These are phyloP conservation scores for Acanthamoeba lenticulata DNA, from an alignment of 208 protist species.

Conservation along the genomic window DNA sequence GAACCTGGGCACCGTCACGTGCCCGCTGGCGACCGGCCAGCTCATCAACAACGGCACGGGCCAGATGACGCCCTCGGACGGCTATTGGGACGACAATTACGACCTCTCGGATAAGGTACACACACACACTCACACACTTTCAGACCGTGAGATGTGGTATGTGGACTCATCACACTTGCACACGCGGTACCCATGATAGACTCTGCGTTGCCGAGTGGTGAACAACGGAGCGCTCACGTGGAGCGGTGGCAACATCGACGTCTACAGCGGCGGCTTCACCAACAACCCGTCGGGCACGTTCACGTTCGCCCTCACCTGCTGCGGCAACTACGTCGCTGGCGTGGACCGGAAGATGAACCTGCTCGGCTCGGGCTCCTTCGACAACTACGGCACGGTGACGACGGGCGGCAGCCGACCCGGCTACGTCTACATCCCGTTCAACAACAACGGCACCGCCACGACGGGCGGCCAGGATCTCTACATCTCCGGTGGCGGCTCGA, in stretches of 20 bases:
- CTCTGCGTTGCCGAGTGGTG: neutral
- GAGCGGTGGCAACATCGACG: neutral
- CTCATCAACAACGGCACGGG: conserved; percentile 58
- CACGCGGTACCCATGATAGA: too few relatives aligned
- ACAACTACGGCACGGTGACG: conserved; percentile 54
- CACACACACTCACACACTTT: too few relatives aligned
- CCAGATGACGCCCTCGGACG: neutral
- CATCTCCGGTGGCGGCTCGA: conserved; percentile 17
- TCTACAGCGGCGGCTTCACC: neutral
- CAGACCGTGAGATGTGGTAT: too few relatives aligned
- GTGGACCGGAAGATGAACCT: neutral
- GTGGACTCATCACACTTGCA: too few relatives aligned
- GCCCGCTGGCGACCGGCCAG: neutral
- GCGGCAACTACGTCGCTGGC: neutral
- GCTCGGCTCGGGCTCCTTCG: neutral
- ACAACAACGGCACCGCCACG: conserved; percentile 62
- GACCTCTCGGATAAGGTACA: neutral
- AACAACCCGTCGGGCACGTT: conserved; percentile 53
- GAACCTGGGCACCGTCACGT: neutral
- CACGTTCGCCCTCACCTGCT: neutral
- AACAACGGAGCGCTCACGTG: conserved; percentile 51
- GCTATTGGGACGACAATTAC: neutral
- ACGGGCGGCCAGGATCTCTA: neutral
- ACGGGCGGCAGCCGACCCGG: neutral
- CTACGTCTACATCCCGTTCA: conserved; percentile 47